A percentile compares a stretch with the other conserved stretches of the same genome.
Conservation (phyloP, 345 rosid genomes). For the Durio zibethinus region DNA sequence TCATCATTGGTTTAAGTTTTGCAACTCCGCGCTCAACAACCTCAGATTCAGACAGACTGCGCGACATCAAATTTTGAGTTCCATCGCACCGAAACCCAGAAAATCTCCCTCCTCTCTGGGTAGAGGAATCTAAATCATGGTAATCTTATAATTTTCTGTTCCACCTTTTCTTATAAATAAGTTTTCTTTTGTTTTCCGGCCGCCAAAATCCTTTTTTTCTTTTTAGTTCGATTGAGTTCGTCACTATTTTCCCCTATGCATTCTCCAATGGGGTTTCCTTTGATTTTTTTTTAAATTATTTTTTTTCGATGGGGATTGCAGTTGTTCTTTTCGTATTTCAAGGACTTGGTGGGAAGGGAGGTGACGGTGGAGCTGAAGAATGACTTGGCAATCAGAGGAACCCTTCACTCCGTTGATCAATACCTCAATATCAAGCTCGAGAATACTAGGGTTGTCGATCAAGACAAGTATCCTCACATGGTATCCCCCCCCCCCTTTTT, state of each 20-base stretch:
- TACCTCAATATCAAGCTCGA: constrained; percentile 99
- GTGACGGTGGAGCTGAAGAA: constrained; percentile 99
- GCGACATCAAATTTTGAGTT: not conserved
- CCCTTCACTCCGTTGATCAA: constrained; percentile 98
- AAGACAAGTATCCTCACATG: constrained; percentile 99
- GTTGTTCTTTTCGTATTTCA: constrained; percentile 99
- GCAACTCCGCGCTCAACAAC: not conserved
- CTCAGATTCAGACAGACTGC: not conserved
- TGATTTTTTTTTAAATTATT: not conserved
- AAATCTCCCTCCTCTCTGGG: not conserved
- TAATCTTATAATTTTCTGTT: not conserved
- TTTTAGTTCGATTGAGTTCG: not conserved
- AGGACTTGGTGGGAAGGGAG: constrained; percentile 98
- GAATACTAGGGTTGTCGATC: constrained; percentile 98
- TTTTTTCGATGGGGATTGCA: constrained; percentile 29
- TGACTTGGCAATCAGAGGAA: constrained; percentile 96
- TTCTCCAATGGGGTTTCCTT: not conserved
- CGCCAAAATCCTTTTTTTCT: not conserved
- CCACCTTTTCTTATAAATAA: not conserved
- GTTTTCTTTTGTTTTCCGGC: not conserved
- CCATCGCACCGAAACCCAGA: not conserved
- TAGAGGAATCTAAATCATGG: constrained; percentile 8
- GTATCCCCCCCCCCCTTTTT: constrained; percentile 26
- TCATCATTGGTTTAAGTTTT: not conserved
- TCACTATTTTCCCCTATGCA: not conserved